Evolutionary conservation across 257 asterid species (phyloP).

Genomic region (Solanum paucissectum): DNA sequence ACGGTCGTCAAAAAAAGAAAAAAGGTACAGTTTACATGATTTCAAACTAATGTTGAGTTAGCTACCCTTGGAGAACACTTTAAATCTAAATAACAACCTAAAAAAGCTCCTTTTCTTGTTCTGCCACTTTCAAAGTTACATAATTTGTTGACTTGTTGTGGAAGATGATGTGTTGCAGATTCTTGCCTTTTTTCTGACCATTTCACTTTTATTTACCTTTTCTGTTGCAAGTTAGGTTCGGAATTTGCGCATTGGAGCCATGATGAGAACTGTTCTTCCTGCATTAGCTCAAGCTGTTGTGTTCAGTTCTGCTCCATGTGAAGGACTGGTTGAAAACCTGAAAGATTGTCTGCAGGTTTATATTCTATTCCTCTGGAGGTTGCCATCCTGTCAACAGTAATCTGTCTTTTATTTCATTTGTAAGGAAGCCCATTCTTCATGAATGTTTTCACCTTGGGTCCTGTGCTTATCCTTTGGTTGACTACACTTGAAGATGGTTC

Average conservation of each 20-base stretch:
- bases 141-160: neutral
- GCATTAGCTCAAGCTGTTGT: conserved; percentile 89
- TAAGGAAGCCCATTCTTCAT: neutral
- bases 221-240: conserved; percentile 40
- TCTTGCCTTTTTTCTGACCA: neutral
- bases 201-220: neutral
- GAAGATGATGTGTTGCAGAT: neutral
- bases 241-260: conserved; percentile 91
- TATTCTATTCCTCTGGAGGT: conserved; percentile 10
- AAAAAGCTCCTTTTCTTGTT: neutral
- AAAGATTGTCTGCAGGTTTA: conserved; percentile 70
- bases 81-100: neutral
- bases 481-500: neutral
- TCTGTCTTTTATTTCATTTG: neutral
- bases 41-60: neutral
- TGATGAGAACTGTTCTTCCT: conserved; percentile 82
- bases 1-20: neutral
- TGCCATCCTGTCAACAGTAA: neutral
- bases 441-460: neutral
- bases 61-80: neutral
- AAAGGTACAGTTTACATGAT: neutral
- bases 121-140: neutral
- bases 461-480: neutral
- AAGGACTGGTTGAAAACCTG: conserved; percentile 32
- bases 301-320: conserved; percentile 29